Evolutionary conservation across 2,329 filamentous ascomycete species (phyloP), one percentile per base, ranked within the genome.

Genomic region (Huntiella savannae): DNA sequence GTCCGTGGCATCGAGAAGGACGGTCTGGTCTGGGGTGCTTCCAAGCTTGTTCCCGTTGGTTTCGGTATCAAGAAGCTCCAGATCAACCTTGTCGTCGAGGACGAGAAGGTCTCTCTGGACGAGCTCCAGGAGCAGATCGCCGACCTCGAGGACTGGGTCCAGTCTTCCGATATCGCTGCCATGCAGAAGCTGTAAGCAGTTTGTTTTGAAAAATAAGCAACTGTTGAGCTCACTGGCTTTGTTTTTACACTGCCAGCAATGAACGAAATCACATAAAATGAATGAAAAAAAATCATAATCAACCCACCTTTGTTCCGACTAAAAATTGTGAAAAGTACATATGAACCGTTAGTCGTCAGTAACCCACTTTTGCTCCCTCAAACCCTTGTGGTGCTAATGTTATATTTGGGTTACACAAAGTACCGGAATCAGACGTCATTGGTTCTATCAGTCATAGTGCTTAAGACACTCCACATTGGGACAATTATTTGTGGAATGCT

Each of bases 41-140:
- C 82, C 64, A 83, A 91, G 73, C 71, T 94, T 54, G 79, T 93
- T 45, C 65, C 87, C 55, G 79, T 98, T 58, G 88, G 87, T 60
- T 98, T 84, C 74, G 91, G 91, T 73, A 92, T 98, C 73, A 91
- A 83, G 75, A 96, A 96, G 77, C 79, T 98, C 53, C 88, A 96
- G 76, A 93, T 98, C 73, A 96, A 84, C 79, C 68, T 96, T 56
- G 86, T 96, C 57, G 71, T 96, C 54, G 91, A 96, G 73, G 91
- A 98, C 38, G 50, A 50, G 34, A 51, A 52, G 40, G 44, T 98
- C 61, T 87, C 83, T 55, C 64, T 83, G 54, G 75, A 80, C 56
- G 88, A 95, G 53, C 79, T 98, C 56, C 77, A 94, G 73, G 77
- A 84, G 62, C 59, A 82, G 70, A 92, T 96, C 58, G 53, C 62